Evolutionary conservation across 2,329 filamentous ascomycete genomes (phyloP).

Genomic region (Fusarium subglutinans): DNA sequence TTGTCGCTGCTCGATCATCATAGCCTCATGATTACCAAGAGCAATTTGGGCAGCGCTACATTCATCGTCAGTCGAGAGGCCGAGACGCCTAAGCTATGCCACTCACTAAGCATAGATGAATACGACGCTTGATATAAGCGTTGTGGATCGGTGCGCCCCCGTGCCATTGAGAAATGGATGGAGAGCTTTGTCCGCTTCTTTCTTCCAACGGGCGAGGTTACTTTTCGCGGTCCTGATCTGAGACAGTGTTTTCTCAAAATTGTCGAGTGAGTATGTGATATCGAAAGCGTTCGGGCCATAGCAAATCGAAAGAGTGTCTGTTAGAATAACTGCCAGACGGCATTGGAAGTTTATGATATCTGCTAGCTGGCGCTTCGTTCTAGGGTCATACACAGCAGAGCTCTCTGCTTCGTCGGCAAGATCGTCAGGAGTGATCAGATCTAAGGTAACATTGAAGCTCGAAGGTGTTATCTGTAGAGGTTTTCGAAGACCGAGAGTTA

Average conservation of each 20-base stretch:
- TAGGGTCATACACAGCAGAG: not conserved
- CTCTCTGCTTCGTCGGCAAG: not conserved
- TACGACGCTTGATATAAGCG: conserved; percentile 16
- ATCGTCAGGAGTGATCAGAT: not conserved
- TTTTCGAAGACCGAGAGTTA: not conserved
- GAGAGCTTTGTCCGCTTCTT: not conserved
- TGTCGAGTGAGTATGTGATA: not conserved
- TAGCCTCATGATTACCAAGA: not conserved
- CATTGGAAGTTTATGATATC: not conserved
- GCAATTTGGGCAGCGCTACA: conserved; percentile 26
- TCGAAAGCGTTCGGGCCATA: conserved; percentile 9
- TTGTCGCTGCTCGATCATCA: conserved; percentile 29
- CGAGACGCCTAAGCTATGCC: accelerated
- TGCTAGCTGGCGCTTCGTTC: not conserved
- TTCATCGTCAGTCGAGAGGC: accelerated
- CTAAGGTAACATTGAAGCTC: not conserved
- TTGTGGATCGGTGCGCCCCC: conserved; percentile 2
- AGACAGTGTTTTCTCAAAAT: not conserved
- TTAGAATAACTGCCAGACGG: not conserved
- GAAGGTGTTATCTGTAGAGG: conserved; percentile 9
- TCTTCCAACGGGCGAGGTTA: not conserved
- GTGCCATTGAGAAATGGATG: not conserved
- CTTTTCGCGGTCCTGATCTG: not conserved
- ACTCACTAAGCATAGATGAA: conserved; percentile 26
- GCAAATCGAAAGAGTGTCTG: conserved; percentile 5